A percentile compares a stretch with the other conserved stretches of the same genome.
phyloP scores from a whole-genome alignment of 176 grass and related monocot genomes.

The Stipa capillata region DNA sequence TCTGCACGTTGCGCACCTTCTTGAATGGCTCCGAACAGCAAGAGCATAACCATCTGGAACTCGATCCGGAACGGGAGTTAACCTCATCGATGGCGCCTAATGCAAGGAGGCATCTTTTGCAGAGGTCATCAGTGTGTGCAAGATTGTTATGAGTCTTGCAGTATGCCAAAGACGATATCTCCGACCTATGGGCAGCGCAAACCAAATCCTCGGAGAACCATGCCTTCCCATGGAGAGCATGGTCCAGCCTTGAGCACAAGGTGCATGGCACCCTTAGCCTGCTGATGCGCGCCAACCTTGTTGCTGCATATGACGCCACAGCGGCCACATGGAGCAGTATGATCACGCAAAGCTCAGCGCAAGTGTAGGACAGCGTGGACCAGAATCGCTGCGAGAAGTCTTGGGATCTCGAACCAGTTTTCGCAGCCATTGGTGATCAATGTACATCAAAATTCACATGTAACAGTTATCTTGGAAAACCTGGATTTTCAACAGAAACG shows the following conservation, averaged over 20 bases:
- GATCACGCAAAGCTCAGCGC: conserved; percentile 65
- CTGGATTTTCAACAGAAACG: background rate
- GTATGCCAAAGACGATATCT: conserved; percentile 56
- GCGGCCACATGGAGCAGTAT: conserved; percentile 51
- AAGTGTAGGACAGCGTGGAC: conserved; percentile 32
- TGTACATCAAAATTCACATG: conserved; percentile 7
- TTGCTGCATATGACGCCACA: conserved; percentile 37
- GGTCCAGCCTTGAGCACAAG: conserved; percentile 49
- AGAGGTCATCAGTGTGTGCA: conserved; percentile 36
- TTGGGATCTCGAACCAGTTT: background rate
- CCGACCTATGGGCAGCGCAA: conserved; percentile 41
- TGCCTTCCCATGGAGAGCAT: conserved; percentile 41
- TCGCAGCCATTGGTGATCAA: conserved; percentile 27
- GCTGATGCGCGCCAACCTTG: conserved; percentile 38
- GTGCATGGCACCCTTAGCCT: conserved; percentile 57
- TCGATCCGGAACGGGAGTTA: background rate
- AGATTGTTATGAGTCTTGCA: conserved; percentile 57
- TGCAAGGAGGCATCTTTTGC: conserved; percentile 40
- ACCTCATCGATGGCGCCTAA: background rate
- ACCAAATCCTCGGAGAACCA: conserved; percentile 61
- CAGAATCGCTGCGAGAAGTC: conserved; percentile 24
- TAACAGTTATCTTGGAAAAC: background rate
- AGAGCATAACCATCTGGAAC: conserved; percentile 14
- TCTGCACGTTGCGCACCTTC: background rate
- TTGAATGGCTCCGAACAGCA: conserved; percentile 42